Base-by-base conservation (phyloP, 1,284 basidiomycete species). In the Cutaneotrichosporon dermatis region DNA sequence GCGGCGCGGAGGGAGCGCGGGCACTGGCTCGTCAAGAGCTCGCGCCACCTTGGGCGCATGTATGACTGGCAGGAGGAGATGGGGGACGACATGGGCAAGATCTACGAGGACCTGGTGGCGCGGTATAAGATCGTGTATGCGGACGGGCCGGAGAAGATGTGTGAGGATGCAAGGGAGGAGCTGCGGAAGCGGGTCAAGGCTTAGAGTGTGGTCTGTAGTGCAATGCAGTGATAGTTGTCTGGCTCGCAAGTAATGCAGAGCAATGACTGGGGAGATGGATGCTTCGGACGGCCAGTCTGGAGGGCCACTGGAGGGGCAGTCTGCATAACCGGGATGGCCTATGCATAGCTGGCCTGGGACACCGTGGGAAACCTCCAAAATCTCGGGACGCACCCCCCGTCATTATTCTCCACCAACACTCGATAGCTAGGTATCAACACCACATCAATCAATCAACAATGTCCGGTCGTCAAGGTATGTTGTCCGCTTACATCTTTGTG, bases 11-110 rank as follows among this genome's bases (percentile, higher is more conserved):
- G 48, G 4, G 62, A 66, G 35, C 59, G 64, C 10, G 60, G 61
- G 1, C 61, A 61, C 34, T 63, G 59, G 61, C 59, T 66, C 13
- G 61, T 63, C 5, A 44, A 55, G 46, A 56, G 54, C 40, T 59
- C 57, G 13, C 56, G 64, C 25, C 36, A 54, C 36, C 40, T 51
- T 5, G 64, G 64, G 4, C 50, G 59, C 34, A 54, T 66, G 57
- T 66, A 63, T 45, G 64, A 66, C 50, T 66, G 61, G 61, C 51
- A 53, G n/a, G 55, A 59, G 15, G 45, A 37, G n/a, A 36, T 40
- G 25, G 64, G 58, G 9, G 48, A 36, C 40, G 64, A 66, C 39
- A 66, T 66, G 57, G 13, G 39, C 3, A 50, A 49, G 57, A 66
- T 66, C 36, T 48, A 44, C 34, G 16, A 44, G 13, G 57, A 63